These are phyloP conservation scores for Zasmidium citrigriseum DNA, from an alignment of 2,329 filamentous ascomycete species.

Conservation along the genomic window DNA sequence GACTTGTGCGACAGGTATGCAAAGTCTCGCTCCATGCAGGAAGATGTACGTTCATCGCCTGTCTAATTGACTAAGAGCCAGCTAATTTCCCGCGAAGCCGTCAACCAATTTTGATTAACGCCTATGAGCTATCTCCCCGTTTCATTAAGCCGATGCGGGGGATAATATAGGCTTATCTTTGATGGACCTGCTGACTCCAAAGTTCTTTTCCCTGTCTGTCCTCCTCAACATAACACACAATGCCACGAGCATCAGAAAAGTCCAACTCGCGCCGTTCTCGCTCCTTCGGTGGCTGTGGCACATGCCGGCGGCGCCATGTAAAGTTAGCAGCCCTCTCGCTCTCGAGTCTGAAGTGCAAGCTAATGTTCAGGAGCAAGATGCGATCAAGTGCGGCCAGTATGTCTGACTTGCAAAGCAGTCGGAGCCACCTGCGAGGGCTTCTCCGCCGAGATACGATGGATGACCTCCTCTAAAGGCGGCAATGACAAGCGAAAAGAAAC, in stretches of 20 bases:
- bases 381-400: slow-evolving; percentile 4
- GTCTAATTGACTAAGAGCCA: too few species aligned
- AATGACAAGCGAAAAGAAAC: background rate
- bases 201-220: background rate
- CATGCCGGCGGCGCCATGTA: slow-evolving; percentile 1
- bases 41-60: too few species aligned
- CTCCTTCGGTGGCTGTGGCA: slow-evolving; percentile 11
- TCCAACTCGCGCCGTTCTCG: slow-evolving; percentile 6
- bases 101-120: background rate
- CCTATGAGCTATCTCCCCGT: background rate
- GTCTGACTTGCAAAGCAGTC: slow-evolving; percentile 9
- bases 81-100: too few species aligned
- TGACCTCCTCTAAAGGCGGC: background rate
- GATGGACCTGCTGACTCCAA: too few species aligned
- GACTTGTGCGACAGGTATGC: too few species aligned
- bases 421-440: slow-evolving; percentile 4
- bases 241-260: slow-evolving; percentile 14
- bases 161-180: background rate
- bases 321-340: background rate
- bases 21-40: too few species aligned
- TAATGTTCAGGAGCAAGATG: background rate
- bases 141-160: background rate
- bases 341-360: background rate
- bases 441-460: slow-evolving; percentile 4
- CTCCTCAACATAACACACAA: slow-evolving; percentile 14